phyloP scores from a whole-genome alignment of 495 filamentous ascomycete species.

The Podospora fimiseda region DNA sequence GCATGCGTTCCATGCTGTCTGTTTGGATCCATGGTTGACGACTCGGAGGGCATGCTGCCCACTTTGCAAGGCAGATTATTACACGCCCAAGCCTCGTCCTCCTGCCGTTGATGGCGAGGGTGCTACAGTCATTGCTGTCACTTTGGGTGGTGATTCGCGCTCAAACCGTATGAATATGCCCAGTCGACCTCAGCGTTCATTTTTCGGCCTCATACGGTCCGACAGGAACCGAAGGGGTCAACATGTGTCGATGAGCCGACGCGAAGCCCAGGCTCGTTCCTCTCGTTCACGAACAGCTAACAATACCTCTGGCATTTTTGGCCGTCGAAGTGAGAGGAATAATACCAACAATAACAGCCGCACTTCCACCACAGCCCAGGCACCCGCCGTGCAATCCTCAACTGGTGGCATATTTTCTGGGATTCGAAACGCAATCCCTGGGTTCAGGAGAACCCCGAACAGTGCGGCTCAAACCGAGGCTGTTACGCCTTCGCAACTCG shows the following conservation, averaged over 20 bases:
- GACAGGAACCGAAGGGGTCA: conserved; percentile 1
- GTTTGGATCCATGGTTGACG: conserved; percentile 95
- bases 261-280: neutral
- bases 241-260: neutral
- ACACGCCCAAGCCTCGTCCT: conserved; percentile 73
- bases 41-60: conserved; percentile 90
- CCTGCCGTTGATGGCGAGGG: conserved; percentile 29
- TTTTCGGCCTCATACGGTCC: conserved; percentile 22
- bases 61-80: conserved; percentile 95
- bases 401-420: conserved; percentile 10
- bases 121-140: conserved; percentile 21
- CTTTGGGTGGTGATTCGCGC: conserved; percentile 18
- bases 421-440: conserved; percentile 13
- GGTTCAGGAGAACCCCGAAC: conserved; percentile 7
- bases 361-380: conserved; percentile 1
- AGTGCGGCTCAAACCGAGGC: conserved; percentile 9
- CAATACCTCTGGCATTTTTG: neutral
- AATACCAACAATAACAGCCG: neutral
- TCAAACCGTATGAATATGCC: conserved; percentile 40
- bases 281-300: neutral
- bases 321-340: neutral
- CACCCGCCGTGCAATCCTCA: neutral
- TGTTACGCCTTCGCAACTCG: conserved; percentile 32
- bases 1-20: conserved; percentile 91
- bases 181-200: conserved; percentile 16